phyloP scores from a whole-genome alignment of 2,329 filamentous ascomycete species.

The Exophiala oligosperma region DNA sequence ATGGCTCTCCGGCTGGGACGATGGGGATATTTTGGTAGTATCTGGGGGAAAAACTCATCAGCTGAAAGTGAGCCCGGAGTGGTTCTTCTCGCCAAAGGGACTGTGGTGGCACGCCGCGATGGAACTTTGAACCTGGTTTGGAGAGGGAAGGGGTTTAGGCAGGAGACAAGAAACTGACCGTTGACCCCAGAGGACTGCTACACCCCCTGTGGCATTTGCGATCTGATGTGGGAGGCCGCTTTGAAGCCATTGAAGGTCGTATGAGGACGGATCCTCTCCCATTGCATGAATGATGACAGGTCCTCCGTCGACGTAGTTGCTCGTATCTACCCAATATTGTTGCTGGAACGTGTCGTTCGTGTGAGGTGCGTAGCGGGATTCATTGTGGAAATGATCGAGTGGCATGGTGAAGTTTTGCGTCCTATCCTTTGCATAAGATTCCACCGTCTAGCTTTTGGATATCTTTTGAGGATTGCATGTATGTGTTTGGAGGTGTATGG shows the following conservation, averaged over 20 bases:
- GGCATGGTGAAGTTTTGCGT: conserved; percentile 37
- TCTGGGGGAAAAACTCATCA: conserved; percentile 69
- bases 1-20: conserved; percentile 61
- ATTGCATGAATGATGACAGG: conserved; percentile 75
- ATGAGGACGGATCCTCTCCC: conserved; percentile 63
- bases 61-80: too few relatives aligned
- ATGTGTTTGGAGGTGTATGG: background rate
- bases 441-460: background rate
- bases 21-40: conserved; percentile 71
- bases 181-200: conserved; percentile 80
- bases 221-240: conserved; percentile 75
- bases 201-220: conserved; percentile 67
- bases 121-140: too few relatives aligned
- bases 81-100: too few relatives aligned
- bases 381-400: conserved; percentile 20
- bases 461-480: too few relatives aligned
- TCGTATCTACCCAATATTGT: conserved; percentile 78
- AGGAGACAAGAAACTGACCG: conserved; percentile 54
- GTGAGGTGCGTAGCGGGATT: conserved; percentile 19
- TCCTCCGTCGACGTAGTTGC: conserved; percentile 72
- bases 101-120: too few relatives aligned
- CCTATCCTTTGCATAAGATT: background rate
- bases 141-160: too few relatives aligned
- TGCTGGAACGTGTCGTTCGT: conserved; percentile 51
- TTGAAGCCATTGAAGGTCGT: conserved; percentile 69